Evolutionary conservation across 2,329 filamentous ascomycete genomes (phyloP), one percentile per base, ranked within the genome.

Genomic region (Xylariaceae sp.): DNA sequence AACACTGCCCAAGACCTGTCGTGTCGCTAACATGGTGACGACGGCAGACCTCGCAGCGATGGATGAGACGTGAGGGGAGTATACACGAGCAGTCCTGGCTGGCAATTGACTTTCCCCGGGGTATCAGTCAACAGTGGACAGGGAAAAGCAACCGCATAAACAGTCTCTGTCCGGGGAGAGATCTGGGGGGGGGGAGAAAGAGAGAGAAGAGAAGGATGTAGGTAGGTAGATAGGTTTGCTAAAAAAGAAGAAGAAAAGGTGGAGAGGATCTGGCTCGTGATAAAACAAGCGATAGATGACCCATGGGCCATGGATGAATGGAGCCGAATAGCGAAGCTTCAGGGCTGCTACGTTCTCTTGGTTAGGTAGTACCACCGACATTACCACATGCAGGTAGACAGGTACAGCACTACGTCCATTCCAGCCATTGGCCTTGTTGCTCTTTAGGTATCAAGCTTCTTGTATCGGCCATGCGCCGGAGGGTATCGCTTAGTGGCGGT

Each of bases 1-100:
- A 56, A 76, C 62, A 58, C 63, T 66, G 72, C 78, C 78, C 71
- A 82, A 71, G 66, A 82, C 69, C 71, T 83, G 80, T 72, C 81
- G 74, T 62, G 81, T 77, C 59, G 78, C 80, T 70, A 85, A 71
- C 81, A 85, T 85, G 62, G 57, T 78, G 67, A 60, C 49, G 43
- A 43, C 48, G 48, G 51, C 47, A 44, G 53, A 56, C 57, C 57
- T 44, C 47, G 52, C 6, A 24, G 21, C 7, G 50, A 43, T 34
- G 36, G 39, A 38, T 36, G 24, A 30, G 36, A 32, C 30, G 23
- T 36, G 36, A 44, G 37, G 38, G 24, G 13, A 33, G 34, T 39
- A 47, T 24, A 40, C 40, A 41, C 35, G 29, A 48, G 36, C 45
- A 47, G 39, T 43, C 36, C 43, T n/a, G 21, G 21, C 21, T 47